Evolutionary conservation across 305 asterid species (phyloP).

Genomic region (Solanum aculeatissimum): DNA sequence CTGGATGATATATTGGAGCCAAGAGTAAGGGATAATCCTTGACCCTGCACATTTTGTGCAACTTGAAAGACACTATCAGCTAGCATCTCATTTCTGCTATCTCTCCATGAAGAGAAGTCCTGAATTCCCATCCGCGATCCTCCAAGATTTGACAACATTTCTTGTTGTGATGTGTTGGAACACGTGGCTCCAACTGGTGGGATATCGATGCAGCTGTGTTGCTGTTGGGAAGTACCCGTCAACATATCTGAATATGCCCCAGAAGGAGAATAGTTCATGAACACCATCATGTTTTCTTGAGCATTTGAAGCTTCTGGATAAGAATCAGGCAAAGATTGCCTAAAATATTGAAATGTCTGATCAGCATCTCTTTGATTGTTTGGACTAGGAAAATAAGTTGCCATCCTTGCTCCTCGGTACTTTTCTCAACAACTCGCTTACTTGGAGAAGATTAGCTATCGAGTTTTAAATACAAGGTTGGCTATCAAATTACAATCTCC

Average conservation of each 20-base stretch:
- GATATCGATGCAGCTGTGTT: conserved; percentile 15
- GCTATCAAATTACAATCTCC: not conserved
- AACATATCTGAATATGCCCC: conserved; percentile 36
- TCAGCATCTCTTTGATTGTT: conserved; percentile 41
- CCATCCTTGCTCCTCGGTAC: conserved; percentile 22
- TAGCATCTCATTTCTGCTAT: conserved; percentile 30
- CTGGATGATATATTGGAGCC: conserved; percentile 45
- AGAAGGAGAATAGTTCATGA: conserved; percentile 55
- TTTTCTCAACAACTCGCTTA: not conserved
- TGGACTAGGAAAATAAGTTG: conserved; percentile 43
- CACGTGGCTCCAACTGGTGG: conserved; percentile 23
- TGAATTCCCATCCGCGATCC: conserved; percentile 25
- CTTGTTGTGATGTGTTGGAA: conserved; percentile 35
- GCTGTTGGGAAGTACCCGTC: conserved; percentile 22
- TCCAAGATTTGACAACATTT: conserved; percentile 38
- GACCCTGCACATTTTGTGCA: conserved; percentile 29
- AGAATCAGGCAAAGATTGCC: conserved; percentile 40
- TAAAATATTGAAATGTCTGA: conserved; percentile 38
- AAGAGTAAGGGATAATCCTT: conserved; percentile 77
- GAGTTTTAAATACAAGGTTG: not conserved
- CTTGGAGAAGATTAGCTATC: not conserved
- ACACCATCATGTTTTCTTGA: conserved; percentile 37
- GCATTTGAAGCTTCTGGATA: conserved; percentile 41
- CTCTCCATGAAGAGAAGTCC: conserved; percentile 35
- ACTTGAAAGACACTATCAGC: conserved; percentile 29